A percentile compares a stretch with the other conserved stretches of the same genome.
Evolutionary conservation across 192 early-diverging fungal species (phyloP).

Genomic region (Gaertneriomyces sp.): DNA sequence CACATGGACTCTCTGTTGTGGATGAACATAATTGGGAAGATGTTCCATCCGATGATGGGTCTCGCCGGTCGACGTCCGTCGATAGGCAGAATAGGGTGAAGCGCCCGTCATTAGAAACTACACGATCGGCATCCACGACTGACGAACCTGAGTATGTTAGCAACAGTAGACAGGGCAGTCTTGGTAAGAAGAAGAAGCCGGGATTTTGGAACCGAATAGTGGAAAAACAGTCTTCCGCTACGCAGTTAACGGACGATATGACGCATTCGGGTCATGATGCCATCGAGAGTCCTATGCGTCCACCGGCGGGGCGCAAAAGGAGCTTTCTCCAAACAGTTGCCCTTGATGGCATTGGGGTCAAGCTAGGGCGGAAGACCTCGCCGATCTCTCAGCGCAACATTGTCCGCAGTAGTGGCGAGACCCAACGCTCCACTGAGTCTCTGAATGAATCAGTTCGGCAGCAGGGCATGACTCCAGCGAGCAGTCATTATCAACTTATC

Average conservation of each 20-base stretch:
- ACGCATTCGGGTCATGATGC: not conserved
- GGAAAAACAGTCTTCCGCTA: not conserved
- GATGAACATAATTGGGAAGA: not conserved
- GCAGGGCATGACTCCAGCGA: too few species aligned
- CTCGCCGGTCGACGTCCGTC: not conserved
- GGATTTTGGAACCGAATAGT: conserved; percentile 13
- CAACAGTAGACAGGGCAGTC: not conserved
- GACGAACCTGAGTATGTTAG: too few species aligned
- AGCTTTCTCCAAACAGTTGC: conserved; percentile 12
- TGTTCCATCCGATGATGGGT: not conserved
- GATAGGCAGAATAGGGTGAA: not conserved
- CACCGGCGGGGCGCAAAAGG: not conserved
- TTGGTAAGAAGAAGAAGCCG: conserved; percentile 5
- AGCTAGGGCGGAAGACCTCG: not conserved
- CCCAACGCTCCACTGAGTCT: not conserved
- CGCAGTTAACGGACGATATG: not conserved
- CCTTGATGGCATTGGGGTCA: conserved; percentile 5
- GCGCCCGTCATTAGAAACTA: conserved; percentile 9
- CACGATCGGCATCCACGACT: too few species aligned
- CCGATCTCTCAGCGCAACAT: not conserved
- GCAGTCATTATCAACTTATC: too few species aligned
- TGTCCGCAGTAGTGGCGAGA: not conserved
- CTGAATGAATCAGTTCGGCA: too few species aligned
- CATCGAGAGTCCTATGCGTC: not conserved
- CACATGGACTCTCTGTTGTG: not conserved